Evolutionary conservation across 2,329 filamentous ascomycete species (phyloP), one percentile per base, ranked within the genome.

Genomic region (Cordyceps militaris): DNA sequence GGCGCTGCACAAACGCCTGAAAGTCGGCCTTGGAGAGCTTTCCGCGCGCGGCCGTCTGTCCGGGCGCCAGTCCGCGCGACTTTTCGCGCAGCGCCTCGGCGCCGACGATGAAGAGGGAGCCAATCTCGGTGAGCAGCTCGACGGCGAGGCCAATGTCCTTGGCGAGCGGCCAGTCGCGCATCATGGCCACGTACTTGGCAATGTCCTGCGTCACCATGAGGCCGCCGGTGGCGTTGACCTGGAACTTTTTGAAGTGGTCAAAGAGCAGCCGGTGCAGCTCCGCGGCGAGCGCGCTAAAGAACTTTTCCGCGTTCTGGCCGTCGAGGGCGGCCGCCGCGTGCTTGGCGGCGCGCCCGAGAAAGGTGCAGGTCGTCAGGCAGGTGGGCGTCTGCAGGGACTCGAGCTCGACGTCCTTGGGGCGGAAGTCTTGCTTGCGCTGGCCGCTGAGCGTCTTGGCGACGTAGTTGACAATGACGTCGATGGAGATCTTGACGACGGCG

Each of bases 171-270:
- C 91, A 97, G 34, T 85, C 85, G 61, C 89, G 85, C 63, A 99
- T 79, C 11, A 96, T 84, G 60, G 92, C 87, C 9, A 89, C 88
- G 71, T 99, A 99, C 69, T 91, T 91, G 36, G 91, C 90, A 70
- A 97, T 92, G 69, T 99, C 94, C 74, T 97, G 96, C 36, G 88
- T 93, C 26, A 97, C 90, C 83, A 97, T 94, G 48, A 99, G 82
- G 2, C 91, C 94, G 61, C 94, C 94, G 0, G 93, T 92, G 42
- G 92, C 90, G 64, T 91, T 96, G 63, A 99, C 91, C 60, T 87
- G 85, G 75, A 96, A 99, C 67, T 90, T 91, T 67, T 96, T 94
- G 74, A 97, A 90, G 73, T 99, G 94, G 61, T 94, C 89, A 61
- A 99, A 85, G 4, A 99, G 81, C 10, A 95, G 81, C 51, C 81